These are phyloP conservation scores for Stentor roeselii DNA, from an alignment of 73 alveolate species.

Conservation along the genomic window DNA sequence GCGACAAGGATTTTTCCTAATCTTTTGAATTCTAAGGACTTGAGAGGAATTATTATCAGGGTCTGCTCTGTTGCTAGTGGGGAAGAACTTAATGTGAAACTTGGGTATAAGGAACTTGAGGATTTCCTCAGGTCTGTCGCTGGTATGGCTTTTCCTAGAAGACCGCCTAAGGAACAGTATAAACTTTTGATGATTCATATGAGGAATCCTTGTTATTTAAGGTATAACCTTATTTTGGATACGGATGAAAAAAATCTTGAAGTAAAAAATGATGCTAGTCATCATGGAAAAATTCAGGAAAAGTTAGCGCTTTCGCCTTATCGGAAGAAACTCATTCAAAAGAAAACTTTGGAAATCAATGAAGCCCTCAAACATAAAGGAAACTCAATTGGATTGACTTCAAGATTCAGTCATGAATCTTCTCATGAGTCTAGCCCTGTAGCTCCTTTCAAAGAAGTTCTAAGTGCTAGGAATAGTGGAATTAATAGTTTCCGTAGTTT, in stretches of 20 bases:
- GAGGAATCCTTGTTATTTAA: constrained; percentile 1
- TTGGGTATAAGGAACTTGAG: background rate
- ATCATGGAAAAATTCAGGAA: too few relatives aligned
- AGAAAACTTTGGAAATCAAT: background rate
- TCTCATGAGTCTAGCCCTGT: background rate
- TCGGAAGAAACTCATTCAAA: background rate
- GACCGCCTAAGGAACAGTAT: background rate
- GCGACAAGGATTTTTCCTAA: constrained; percentile 20
- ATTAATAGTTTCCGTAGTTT: background rate
- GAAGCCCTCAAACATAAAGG: background rate
- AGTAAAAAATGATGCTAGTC: too few relatives aligned
- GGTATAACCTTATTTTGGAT: background rate
- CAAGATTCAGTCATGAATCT: background rate
- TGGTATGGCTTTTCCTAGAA: background rate
- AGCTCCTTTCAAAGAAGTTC: background rate
- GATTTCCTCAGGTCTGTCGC: background rate
- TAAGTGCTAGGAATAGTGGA: background rate
- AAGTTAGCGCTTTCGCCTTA: background rate
- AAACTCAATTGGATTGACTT: background rate
- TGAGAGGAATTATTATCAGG: background rate
- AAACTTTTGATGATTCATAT: background rate
- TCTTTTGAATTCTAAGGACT: background rate
- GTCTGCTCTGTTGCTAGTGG: background rate
- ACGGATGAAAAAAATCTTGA: background rate
- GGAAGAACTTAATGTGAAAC: background rate